Conservation (phyloP, 177 flowering plant genomes). For the Vitis hybrid region DNA sequence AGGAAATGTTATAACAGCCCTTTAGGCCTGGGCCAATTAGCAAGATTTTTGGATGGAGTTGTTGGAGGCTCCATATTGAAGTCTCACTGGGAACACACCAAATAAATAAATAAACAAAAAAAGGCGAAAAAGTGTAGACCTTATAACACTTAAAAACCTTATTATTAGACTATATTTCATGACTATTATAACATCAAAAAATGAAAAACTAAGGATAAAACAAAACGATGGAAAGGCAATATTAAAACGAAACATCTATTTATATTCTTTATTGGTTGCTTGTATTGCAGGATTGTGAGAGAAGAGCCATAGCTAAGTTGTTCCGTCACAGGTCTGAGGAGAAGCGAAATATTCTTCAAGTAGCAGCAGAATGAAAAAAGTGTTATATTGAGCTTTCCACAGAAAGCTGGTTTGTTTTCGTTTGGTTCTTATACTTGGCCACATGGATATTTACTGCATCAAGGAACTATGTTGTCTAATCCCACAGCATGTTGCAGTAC, state of each 20-base stretch:
- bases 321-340: conserved; percentile 76
- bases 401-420: neutral
- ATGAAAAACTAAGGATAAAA: no score
- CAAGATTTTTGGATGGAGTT: no score
- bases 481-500: neutral
- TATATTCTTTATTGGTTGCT: neutral
- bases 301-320: conserved; percentile 71
- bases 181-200: no score
- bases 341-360: conserved; percentile 39
- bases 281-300: conserved; percentile 78
- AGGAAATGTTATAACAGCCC: neutral
- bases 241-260: neutral
- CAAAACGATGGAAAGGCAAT: neutral
- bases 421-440: conserved; percentile 8
- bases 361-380: conserved; percentile 29
- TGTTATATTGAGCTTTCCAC: neutral
- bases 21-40: neutral
- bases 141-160: no score
- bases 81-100: no score
- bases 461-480: neutral
- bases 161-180: no score
- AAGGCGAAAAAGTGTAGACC: no score
- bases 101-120: no score
- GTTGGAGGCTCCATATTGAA: no score
- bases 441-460: neutral